Conservation (phyloP, 768 basidiomycete species). For the Leccinellum rugosiceps region DNA sequence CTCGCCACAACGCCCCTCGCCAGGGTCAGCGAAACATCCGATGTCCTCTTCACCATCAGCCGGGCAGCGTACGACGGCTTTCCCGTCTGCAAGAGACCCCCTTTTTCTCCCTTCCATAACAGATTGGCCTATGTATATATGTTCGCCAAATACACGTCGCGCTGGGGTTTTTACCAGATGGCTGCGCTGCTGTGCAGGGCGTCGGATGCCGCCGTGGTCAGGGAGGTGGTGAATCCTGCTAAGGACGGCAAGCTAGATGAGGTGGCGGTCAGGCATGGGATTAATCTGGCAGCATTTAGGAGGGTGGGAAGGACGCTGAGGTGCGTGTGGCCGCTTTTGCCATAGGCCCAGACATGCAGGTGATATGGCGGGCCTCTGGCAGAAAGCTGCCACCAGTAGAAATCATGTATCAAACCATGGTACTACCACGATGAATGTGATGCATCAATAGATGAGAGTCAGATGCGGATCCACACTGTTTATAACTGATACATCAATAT, state of each 20-base stretch:
- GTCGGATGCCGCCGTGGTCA: conserved; percentile 11
- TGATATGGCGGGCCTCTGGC: conserved; percentile 1
- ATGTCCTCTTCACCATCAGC: conserved; percentile 15
- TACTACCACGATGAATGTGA: too few species aligned
- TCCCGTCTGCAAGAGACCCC: conserved; percentile 10
- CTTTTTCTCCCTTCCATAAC: conserved; percentile 8
- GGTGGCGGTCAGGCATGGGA: conserved; percentile 12
- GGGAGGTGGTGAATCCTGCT: conserved; percentile 13
- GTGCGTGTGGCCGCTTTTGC: conserved; percentile 12
- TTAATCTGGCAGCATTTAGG: conserved; percentile 8
- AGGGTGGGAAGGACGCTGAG: conserved; percentile 9
- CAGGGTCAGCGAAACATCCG: conserved; percentile 12
- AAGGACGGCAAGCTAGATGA: conserved; percentile 12
- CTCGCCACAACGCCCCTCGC: conserved; percentile 9
- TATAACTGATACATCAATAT: too few species aligned
- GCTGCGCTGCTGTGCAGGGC: conserved; percentile 10
- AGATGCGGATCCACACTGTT: too few species aligned
- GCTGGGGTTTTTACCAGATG: conserved; percentile 13
- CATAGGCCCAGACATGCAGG: conserved; percentile 13
- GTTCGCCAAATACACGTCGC: conserved; percentile 12
- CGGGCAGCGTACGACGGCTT: conserved; percentile 10
- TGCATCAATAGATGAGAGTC: too few species aligned
- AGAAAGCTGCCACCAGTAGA: too few species aligned
- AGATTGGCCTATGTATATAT: conserved; percentile 11
- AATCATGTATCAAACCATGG: too few species aligned